These are phyloP conservation scores for Parastagonospora nodorum DNA, from an alignment of 2,329 filamentous ascomycete genomes.

Conservation along the genomic window DNA sequence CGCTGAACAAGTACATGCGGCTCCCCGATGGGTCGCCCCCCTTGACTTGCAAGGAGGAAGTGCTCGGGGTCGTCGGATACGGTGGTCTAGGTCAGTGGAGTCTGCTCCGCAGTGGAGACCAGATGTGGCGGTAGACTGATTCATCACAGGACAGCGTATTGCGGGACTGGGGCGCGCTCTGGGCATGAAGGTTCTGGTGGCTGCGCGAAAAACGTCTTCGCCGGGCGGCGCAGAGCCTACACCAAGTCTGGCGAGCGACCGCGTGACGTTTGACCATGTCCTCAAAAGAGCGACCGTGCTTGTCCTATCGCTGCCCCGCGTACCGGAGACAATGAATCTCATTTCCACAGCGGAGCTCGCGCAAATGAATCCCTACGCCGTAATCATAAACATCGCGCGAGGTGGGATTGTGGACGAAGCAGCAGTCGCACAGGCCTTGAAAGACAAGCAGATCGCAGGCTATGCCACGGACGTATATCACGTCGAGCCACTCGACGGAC, in stretches of 20 bases:
- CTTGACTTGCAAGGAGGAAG: constrained; percentile 55
- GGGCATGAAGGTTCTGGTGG: constrained; percentile 56
- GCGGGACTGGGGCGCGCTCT: constrained; percentile 51
- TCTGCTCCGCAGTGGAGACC: not conserved
- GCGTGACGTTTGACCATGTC: constrained; percentile 46
- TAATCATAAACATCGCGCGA: constrained; percentile 57
- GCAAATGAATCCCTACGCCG: constrained; percentile 51
- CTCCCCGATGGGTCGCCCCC: constrained; percentile 47
- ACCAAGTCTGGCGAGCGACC: constrained; percentile 21
- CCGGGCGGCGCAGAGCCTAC: constrained; percentile 7
- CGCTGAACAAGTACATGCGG: constrained; percentile 37
- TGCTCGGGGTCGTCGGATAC: constrained; percentile 57
- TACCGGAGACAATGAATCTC: constrained; percentile 38
- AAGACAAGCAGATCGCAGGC: constrained; percentile 53
- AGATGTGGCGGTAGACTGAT: constrained; percentile 9
- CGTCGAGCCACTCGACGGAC: constrained; percentile 52
- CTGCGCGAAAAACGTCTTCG: constrained; percentile 46
- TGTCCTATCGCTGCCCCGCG: constrained; percentile 43
- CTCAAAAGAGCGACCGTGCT: constrained; percentile 46
- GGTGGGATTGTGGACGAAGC: constrained; percentile 59
- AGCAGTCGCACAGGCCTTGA: constrained; percentile 53
- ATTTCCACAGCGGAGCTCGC: constrained; percentile 49
- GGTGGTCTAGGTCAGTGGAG: constrained; percentile 50
- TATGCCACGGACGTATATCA: constrained; percentile 59
- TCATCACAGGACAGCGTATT: constrained; percentile 48